These are phyloP conservation scores for Pichia eremophila DNA, from an alignment of 805 yeast species.

Conservation along the genomic window DNA sequence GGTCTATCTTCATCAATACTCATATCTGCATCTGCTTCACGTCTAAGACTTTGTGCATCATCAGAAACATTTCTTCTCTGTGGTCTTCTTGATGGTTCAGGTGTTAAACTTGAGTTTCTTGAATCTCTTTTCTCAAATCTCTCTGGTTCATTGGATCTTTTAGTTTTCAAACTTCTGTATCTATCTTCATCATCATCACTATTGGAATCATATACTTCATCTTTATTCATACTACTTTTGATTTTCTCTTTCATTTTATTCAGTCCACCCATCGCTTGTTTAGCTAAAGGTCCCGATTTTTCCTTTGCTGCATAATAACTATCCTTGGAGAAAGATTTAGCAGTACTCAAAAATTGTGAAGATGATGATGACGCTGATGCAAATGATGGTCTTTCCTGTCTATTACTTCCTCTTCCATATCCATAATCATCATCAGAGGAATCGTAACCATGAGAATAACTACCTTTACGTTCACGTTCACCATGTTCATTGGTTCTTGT, in stretches of 20 bases:
- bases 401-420: not conserved
- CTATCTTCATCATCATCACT: slow-evolving; percentile 5
- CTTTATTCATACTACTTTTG: slow-evolving; percentile 1
- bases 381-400: not conserved
- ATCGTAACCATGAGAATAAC: not conserved
- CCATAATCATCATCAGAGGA: slow-evolving; percentile 3
- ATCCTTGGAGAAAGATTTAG: slow-evolving; percentile 7
- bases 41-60: not conserved
- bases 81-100: not conserved
- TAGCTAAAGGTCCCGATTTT: slow-evolving; percentile 9
- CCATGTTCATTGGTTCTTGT: not conserved
- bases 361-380: not conserved
- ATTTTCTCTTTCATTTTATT: slow-evolving; percentile 9
- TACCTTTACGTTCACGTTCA: not conserved
- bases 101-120: not conserved
- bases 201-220: not conserved
- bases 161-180: not conserved
- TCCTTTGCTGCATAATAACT: slow-evolving; percentile 9
- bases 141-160: not conserved
- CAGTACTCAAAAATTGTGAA: slow-evolving; percentile 5
- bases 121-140: slow-evolving; percentile 1
- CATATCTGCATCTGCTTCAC: slow-evolving; percentile 1
- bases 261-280: slow-evolving; percentile 7
- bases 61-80: not conserved
- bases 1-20: slow-evolving; percentile 21